Evolutionary conservation across 1,284 basidiomycete species (phyloP).

Genomic region (Calocybe gambosa): DNA sequence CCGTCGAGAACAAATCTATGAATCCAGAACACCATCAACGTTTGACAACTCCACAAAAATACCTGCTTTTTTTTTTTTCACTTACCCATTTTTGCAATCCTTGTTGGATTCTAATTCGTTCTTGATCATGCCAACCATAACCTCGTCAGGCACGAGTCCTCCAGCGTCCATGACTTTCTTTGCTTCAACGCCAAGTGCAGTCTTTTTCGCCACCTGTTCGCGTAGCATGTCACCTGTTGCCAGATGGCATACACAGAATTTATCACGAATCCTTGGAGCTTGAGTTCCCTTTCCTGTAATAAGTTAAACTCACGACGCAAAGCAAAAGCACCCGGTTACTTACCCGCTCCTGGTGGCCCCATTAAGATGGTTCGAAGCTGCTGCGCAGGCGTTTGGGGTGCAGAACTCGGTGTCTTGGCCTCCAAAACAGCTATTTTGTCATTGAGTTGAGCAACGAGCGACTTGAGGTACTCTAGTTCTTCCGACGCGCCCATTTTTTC

Average conservation of each 20-base stretch:
- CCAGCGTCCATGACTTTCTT: conserved; percentile 99
- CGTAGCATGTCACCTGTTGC: conserved; percentile 99
- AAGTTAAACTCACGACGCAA: neutral
- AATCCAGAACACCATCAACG: conserved; percentile 5
- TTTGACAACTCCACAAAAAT: no score
- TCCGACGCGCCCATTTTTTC: conserved; percentile 49
- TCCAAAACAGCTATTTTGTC: conserved; percentile 75
- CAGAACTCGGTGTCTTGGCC: conserved; percentile 45
- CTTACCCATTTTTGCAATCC: conserved; percentile 90
- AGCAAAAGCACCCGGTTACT: neutral
- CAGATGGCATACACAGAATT: conserved; percentile 96
- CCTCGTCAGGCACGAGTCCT: conserved; percentile 91
- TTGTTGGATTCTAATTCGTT: conserved; percentile 93
- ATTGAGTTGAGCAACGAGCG: conserved; percentile 76
- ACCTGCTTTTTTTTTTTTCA: no score
- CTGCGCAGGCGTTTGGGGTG: conserved; percentile 62
- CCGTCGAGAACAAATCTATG: conserved; percentile 95
- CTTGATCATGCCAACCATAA: conserved; percentile 97
- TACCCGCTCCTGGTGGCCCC: conserved; percentile 95
- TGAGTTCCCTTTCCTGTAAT: conserved; percentile 94
- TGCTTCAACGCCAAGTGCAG: conserved; percentile 83
- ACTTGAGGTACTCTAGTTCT: conserved; percentile 89
- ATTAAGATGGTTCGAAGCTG: conserved; percentile 88
- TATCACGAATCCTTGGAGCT: conserved; percentile 87
- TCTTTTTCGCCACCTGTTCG: conserved; percentile 87